Base-by-base conservation (phyloP, 1,284 basidiomycete species). In the Sparassis latifolia region DNA sequence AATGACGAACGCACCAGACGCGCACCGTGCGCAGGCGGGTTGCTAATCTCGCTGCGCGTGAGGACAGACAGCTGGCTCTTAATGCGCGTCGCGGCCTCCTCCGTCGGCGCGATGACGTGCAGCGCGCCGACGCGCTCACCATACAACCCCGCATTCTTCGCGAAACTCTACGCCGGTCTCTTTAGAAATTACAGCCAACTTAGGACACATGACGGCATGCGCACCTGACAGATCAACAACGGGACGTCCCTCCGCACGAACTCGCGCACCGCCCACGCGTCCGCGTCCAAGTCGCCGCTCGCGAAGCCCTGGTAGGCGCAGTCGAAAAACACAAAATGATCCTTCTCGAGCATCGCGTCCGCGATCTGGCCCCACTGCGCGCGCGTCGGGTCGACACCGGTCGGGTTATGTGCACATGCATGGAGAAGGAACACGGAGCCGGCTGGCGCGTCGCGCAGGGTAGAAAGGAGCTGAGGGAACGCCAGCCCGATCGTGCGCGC, bases 401-500 rank as follows among this genome's bases (percentile, higher is more conserved):
- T 97, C 3, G 96, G 96, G 64, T 96, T 95, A 68, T 96, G 95
- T 40, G 96, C 96, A 66, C 94, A 95, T 5, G 92, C 91, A 63
- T 97, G 92, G 42, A 99, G 68, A 55, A 99, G 71, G 67, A 98
- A 89, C 45, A 94, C 86, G 2, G 92, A 96, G 42, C 82, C 79
- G 12, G 77, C 69, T 7, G 88, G 80, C 2, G 90, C 87, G 29
- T 69, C 75, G 57, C 77, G 64, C 48, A 96, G 69, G 44, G 89
- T 71, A 32, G 71, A 73, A 46, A 87, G 72, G 68, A 97, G 82
- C 33, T 86, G 89, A 20, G 75, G 67, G 66, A 87, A 91, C 66
- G 96, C 92, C 42, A 99, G 80, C 2, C 86, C 87, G 58, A 97
- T 91, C 9, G 91, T 95, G 68, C 86, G 82, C 35, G 87, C 79